Evolutionary conservation across 2,329 filamentous ascomycete genomes (phyloP).

Genomic region (Colletotrichum coccodes): DNA sequence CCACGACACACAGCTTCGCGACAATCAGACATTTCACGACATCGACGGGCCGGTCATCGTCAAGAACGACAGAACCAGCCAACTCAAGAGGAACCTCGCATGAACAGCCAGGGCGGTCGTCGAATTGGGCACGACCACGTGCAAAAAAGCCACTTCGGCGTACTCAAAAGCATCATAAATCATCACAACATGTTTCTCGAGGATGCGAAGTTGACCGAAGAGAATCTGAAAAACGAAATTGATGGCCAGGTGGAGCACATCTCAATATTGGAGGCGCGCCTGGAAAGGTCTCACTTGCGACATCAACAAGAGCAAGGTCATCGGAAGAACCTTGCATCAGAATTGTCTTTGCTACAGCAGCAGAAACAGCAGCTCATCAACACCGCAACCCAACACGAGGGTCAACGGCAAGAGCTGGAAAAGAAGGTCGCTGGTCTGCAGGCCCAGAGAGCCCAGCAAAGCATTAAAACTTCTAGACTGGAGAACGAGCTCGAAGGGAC

Average conservation of each 20-base stretch:
- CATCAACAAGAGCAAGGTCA: neutral
- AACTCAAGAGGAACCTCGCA: neutral
- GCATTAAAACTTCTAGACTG: conserved; percentile 39
- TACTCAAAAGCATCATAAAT: conserved; percentile 1
- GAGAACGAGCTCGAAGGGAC: conserved; percentile 40
- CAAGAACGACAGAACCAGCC: neutral
- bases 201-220: neutral
- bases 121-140: neutral
- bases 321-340: neutral
- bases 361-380: conserved; percentile 9
- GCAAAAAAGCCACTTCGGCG: conserved; percentile 4
- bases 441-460: conserved; percentile 37
- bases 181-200: conserved; percentile 20
- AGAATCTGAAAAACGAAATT: neutral
- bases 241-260: neutral
- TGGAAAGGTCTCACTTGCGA: neutral
- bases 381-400: conserved; percentile 6
- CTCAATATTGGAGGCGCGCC: neutral
- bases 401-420: conserved; percentile 35
- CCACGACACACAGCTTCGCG: neutral
- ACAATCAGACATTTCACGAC: conserved; percentile 4
- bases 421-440: conserved; percentile 39
- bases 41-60: neutral
- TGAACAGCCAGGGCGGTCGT: neutral
- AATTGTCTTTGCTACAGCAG: neutral